These are phyloP conservation scores for Daphne laureola DNA, from an alignment of 441 rosid genomes.

Conservation along the genomic window DNA sequence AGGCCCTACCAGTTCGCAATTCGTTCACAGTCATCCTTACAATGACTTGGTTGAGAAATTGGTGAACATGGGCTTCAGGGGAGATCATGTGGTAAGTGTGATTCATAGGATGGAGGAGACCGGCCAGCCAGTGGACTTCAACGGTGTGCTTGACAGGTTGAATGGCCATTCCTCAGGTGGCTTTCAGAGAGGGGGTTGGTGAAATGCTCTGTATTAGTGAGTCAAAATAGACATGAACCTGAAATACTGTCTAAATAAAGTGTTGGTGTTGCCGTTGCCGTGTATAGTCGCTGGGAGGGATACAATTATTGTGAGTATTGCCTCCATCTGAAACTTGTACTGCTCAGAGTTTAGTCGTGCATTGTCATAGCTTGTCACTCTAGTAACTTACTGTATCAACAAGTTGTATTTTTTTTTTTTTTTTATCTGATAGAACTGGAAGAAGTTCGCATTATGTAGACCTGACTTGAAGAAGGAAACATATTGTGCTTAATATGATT, in stretches of 20 bases:
- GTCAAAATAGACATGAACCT: neutral
- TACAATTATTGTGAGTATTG: conserved; percentile 11
- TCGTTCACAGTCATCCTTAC: conserved; percentile 49
- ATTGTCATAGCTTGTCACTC: no score
- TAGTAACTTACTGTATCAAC: no score
- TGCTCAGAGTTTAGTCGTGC: neutral
- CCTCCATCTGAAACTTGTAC: conserved; percentile 7
- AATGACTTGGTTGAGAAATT: conserved; percentile 73
- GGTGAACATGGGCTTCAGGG: conserved; percentile 84
- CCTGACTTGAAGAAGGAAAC: no score
- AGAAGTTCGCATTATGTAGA: no score
- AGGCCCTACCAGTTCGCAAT: conserved; percentile 39
- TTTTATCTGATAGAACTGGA: no score
- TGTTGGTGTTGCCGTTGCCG: neutral
- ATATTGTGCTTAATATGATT: no score
- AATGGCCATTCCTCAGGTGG: conserved; percentile 49
- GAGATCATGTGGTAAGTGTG: conserved; percentile 54
- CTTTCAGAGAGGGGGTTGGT: conserved; percentile 79
- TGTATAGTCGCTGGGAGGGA: conserved; percentile 9
- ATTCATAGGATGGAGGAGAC: conserved; percentile 92
- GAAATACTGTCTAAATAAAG: conserved; percentile 10
- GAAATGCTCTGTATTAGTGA: conserved; percentile 15
- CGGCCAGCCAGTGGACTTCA: conserved; percentile 76
- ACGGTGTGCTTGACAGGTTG: conserved; percentile 72
- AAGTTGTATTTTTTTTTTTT: no score